Conservation (phyloP, 805 yeast species). For the Schizosaccharomyces octosporus region DNA sequence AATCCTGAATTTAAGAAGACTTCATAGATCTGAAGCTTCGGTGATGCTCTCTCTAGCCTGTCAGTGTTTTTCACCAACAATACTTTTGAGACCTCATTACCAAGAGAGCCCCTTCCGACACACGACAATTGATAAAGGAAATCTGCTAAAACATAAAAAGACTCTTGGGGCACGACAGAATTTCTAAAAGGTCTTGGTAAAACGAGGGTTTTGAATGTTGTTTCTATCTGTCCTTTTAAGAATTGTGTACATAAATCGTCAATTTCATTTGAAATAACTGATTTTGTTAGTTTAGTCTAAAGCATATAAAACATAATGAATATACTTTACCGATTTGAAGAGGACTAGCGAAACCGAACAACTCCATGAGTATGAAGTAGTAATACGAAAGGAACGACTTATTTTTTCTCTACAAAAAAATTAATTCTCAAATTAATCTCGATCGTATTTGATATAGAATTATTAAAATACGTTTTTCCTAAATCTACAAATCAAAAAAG, state of each 20-base stretch:
- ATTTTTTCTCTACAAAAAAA: too few relatives aligned
- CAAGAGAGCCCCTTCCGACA: neutral
- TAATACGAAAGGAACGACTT: too few relatives aligned
- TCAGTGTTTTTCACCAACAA: too few relatives aligned
- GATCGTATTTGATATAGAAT: too few relatives aligned
- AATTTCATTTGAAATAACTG: neutral
- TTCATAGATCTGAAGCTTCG: too few relatives aligned
- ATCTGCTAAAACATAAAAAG: neutral
- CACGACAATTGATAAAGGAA: neutral
- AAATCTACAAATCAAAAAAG: too few relatives aligned
- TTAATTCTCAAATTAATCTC: too few relatives aligned
- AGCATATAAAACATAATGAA: slow-evolving; percentile 34
- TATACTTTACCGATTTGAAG: slow-evolving; percentile 52
- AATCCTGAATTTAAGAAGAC: too few relatives aligned
- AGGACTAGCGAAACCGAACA: slow-evolving; percentile 23
- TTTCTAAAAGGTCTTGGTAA: neutral
- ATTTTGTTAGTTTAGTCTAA: slow-evolving; percentile 17
- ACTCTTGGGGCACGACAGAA: neutral
- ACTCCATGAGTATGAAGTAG: too few relatives aligned
- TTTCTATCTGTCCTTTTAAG: neutral
- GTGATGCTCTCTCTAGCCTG: too few relatives aligned
- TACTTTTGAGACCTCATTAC: neutral
- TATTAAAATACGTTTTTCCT: too few relatives aligned
- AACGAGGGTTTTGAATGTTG: neutral
- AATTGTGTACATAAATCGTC: neutral